Percentiles rank a stretch among this genome's conserved stretches.
phyloP scores from a whole-genome alignment of 352 stramenopile species.

The Phytophthora chlamydospora region DNA sequence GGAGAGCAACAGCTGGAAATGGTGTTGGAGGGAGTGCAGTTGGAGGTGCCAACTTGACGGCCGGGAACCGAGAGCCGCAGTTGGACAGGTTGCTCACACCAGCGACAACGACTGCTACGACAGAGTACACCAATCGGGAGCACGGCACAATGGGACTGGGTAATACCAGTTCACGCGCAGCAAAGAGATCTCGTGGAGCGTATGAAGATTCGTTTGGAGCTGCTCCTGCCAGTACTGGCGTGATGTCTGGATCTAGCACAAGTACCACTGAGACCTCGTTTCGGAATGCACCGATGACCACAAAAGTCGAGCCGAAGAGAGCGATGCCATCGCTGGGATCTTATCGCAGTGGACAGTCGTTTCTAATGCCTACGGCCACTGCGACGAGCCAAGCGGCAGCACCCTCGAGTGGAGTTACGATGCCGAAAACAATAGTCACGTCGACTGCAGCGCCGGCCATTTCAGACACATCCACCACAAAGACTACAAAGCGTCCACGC shows the following conservation, averaged over 20 bases:
- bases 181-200: constrained; percentile 23
- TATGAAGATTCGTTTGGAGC: constrained; percentile 22
- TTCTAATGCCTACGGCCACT: constrained; percentile 7
- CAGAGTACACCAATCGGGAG: constrained; percentile 49
- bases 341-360: constrained; percentile 25
- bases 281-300: constrained; percentile 42
- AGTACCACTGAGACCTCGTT: constrained; percentile 29
- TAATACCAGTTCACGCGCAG: constrained; percentile 1
- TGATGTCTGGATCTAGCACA: constrained; percentile 4
- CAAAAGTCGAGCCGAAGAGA: constrained; percentile 51
- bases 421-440: constrained; percentile 1
- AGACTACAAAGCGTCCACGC: constrained; percentile 41
- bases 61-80: constrained; percentile 37
- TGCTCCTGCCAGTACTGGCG: constrained; percentile 7
- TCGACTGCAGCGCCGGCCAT: constrained; percentile 16
- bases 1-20: constrained; percentile 4
- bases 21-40: neutral
- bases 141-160: constrained; percentile 9
- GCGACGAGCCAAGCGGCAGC: constrained; percentile 1
- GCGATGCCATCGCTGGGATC: constrained; percentile 24
- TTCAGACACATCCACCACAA: constrained; percentile 11
- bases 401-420: neutral
- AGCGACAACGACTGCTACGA: constrained; percentile 9
- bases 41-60: neutral
- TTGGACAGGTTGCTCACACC: constrained; percentile 48